These are phyloP conservation scores for Angophora floribunda DNA, from an alignment of 345 rosid genomes.

Conservation along the genomic window DNA sequence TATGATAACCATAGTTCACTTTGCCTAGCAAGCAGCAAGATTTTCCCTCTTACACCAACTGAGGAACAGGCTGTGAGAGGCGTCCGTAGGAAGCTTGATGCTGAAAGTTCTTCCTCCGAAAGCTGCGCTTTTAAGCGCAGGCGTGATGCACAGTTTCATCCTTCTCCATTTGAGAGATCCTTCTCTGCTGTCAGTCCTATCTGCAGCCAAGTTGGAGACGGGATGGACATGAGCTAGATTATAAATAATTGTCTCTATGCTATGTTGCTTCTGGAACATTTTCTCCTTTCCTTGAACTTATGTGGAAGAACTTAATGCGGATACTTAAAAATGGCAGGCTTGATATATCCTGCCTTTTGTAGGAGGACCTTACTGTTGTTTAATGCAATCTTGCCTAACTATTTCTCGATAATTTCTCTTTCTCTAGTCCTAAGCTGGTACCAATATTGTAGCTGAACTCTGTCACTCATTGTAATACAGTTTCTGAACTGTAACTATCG, in stretches of 20 bases:
- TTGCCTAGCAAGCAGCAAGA: slow-evolving; percentile 79
- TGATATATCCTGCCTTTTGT: slow-evolving; percentile 28
- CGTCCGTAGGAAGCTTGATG: slow-evolving; percentile 89
- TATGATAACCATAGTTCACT: slow-evolving; percentile 91
- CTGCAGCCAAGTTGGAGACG: slow-evolving; percentile 92
- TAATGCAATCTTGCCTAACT: slow-evolving; percentile 35
- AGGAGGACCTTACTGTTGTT: slow-evolving; percentile 38
- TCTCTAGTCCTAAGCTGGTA: not conserved
- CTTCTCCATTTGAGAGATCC: slow-evolving; percentile 96
- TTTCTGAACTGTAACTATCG: not conserved
- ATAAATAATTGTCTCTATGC: not conserved
- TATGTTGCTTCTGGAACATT: not conserved
- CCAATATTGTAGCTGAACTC: not conserved
- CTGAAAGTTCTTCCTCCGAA: slow-evolving; percentile 63
- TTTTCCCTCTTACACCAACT: slow-evolving; percentile 61
- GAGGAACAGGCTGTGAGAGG: slow-evolving; percentile 98
- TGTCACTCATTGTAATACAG: not conserved
- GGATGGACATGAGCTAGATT: slow-evolving; percentile 92
- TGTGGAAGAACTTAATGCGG: slow-evolving; percentile 41
- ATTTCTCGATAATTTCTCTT: slow-evolving; percentile 2
- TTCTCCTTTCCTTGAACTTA: slow-evolving; percentile 18
- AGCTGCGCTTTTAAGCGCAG: slow-evolving; percentile 82
- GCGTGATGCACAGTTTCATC: slow-evolving; percentile 54
- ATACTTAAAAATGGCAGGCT: slow-evolving; percentile 30
- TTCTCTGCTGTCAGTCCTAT: slow-evolving; percentile 82